Conservation (phyloP, 1,139 yeast species). For the Saccharomyces hybrid region DNA sequence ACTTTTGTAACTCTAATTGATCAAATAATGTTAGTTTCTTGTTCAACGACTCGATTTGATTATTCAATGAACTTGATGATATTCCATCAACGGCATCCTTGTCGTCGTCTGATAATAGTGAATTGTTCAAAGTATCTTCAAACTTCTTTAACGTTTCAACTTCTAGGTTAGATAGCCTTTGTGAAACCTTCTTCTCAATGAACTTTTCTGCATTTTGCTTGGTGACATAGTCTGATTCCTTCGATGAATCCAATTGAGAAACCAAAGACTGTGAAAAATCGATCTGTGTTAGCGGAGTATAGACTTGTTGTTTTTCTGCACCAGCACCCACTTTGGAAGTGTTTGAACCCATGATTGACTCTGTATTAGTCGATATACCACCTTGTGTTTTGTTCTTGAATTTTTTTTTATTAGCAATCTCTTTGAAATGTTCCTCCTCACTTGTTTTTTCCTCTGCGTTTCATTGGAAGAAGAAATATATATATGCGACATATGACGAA, state of each 20-base stretch:
- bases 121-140: constrained; percentile 42
- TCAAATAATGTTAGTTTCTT: constrained; percentile 34
- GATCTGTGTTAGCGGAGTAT: constrained; percentile 57
- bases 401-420: too few relatives aligned
- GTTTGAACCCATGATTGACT: constrained; percentile 10
- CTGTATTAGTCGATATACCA: neutral
- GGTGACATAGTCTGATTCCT: constrained; percentile 78
- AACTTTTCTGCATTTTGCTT: constrained; percentile 71
- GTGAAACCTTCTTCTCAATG: constrained; percentile 68
- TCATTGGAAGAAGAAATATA: neutral
- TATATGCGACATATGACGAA: neutral
- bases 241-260: constrained; percentile 61
- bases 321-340: constrained; percentile 10
- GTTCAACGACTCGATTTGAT: constrained; percentile 41
- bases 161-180: constrained; percentile 57
- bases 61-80: constrained; percentile 33
- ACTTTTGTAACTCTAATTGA: constrained; percentile 31
- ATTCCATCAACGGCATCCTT: constrained; percentile 28
- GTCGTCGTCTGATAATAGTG: constrained; percentile 35
- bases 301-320: constrained; percentile 6
- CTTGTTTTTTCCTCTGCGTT: neutral
- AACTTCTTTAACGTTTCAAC: constrained; percentile 51
- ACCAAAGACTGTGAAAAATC: constrained; percentile 65
- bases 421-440: neutral
- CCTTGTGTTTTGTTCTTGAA: neutral